Percentiles rank a stretch among this genome's conserved stretches.
phyloP scores from a whole-genome alignment of 108 stramenopile species.

The Cyclotella sp. region DNA sequence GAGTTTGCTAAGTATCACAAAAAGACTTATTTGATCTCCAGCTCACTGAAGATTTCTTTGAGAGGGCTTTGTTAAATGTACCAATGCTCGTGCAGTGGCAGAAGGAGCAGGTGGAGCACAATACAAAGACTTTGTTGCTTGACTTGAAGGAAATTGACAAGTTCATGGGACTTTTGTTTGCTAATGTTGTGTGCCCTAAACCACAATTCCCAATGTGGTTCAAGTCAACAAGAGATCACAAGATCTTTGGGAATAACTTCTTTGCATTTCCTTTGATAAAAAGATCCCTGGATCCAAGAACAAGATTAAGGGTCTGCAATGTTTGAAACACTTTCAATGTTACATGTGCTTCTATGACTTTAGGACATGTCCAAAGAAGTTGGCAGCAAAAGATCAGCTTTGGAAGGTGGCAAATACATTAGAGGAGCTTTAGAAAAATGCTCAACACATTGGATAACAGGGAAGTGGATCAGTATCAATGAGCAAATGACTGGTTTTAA shows the following conservation, averaged over 20 bases:
- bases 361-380: neutral
- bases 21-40: too few species aligned
- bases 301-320: neutral
- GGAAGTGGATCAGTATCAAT: too few species aligned
- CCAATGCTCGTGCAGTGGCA: too few species aligned
- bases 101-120: too few species aligned
- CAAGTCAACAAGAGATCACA: neutral
- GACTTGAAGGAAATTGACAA: constrained; percentile 5
- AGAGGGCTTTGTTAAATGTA: too few species aligned
- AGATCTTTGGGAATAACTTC: neutral
- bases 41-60: too few species aligned
- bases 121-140: constrained; percentile 16
- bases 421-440: neutral
- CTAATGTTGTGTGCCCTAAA: constrained; percentile 9
- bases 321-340: constrained; percentile 3
- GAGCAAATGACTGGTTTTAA: constrained; percentile 45
- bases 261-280: neutral
- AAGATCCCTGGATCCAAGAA: too few species aligned
- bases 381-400: constrained; percentile 6
- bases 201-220: constrained; percentile 11
- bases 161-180: constrained; percentile 10
- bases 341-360: constrained; percentile 16
- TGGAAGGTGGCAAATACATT: constrained; percentile 14
- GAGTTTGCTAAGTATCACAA: too few species aligned
- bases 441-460: constrained; percentile 13